Base-by-base conservation (phyloP, 176 grass and related monocot genomes). In the Aegilops tauschii region DNA sequence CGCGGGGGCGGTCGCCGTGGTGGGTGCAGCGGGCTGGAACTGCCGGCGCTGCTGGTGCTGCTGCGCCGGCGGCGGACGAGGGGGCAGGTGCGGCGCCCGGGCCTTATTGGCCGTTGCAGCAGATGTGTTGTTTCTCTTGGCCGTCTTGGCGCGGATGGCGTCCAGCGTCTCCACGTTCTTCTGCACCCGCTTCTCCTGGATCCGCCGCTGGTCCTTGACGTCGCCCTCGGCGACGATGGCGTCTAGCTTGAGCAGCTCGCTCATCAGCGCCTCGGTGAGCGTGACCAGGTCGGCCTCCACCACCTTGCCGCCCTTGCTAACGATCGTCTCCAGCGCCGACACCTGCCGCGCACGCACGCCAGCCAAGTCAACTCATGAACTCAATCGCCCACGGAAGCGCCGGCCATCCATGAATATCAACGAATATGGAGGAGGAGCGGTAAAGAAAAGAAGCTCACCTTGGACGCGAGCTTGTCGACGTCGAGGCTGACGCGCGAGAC, bases 151-250 rank as follows among this genome's bases (percentile, higher is more conserved):
- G 49, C 89, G 93, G 81, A 99, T 89, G 25, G 63, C 89, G 90
- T 99, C 97, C 10, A 99, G 91, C 7, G 87, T 75, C 90, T 97
- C 97, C 1, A 99, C 92, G 83, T 89, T 61, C 73, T 97, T 99
- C 86, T 99, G 97, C 89, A 97, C 92, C 76, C 94, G 86, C 90
- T 90, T 92, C 80, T 94, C 94, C 92, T 99, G 89, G 50, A 35
- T 30, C 84, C 80, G 88, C 3, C 89, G 88, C 86, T 90, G 85
- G 71, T 8, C 80, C 92, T 90, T 99, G 4, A 90, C 90, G 49
- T 99, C 97, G n/a, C 87, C 97, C 35, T 99, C 97, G 61, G 94
- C 94, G 65, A 45, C 85, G 56, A 97, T 12, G 81, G 87, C 69
- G 82, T 99, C 97, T 49, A 99, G 92, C 83, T 92, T 97, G 12